phyloP scores from a whole-genome alignment of 2,329 filamentous ascomycete genomes.

The Pyricularia grisea region DNA sequence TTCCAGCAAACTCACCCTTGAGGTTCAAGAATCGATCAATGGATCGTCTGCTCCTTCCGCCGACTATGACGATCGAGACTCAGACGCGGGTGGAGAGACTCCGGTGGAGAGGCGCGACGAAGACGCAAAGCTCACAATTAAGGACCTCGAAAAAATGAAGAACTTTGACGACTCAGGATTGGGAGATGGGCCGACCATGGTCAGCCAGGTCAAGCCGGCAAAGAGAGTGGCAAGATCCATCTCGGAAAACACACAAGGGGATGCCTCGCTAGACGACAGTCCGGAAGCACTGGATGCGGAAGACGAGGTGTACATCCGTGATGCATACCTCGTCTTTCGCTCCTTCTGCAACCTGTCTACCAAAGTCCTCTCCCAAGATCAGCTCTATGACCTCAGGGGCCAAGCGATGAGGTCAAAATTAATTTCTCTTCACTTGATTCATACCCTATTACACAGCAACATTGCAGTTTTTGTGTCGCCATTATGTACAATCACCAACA shows the following conservation, averaged over 20 bases:
- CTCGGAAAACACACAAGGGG: conserved; percentile 45
- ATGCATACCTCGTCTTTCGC: conserved; percentile 93
- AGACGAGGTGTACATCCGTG: conserved; percentile 93
- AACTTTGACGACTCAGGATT: conserved; percentile 60
- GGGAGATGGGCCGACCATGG: conserved; percentile 58
- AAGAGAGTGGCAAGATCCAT: conserved; percentile 34
- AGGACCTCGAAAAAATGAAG: conserved; percentile 58
- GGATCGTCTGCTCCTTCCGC: conserved; percentile 15
- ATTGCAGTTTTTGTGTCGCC: conserved; percentile 85
- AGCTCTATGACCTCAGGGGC: conserved; percentile 84
- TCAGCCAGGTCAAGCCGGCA: conserved; percentile 47
- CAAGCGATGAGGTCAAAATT: conserved; percentile 97
- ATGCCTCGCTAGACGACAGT: conserved; percentile 44
- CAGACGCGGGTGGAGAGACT: conserved; percentile 3
- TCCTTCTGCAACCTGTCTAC: conserved; percentile 97
- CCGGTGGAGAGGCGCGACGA: conserved; percentile 20
- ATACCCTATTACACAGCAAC: conserved; percentile 92
- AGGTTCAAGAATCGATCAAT: conserved; percentile 31
- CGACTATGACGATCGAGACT: conserved; percentile 14
- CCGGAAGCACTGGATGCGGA: conserved; percentile 58
- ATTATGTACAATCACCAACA: conserved; percentile 84
- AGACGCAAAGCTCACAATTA: conserved; percentile 51
- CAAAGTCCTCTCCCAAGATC: conserved; percentile 79
- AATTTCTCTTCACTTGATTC: conserved; percentile 88
- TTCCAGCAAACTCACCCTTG: conserved; percentile 42